phyloP scores from a whole-genome alignment of 2,329 filamentous ascomycete species.

The Pyrenophora graminea region DNA sequence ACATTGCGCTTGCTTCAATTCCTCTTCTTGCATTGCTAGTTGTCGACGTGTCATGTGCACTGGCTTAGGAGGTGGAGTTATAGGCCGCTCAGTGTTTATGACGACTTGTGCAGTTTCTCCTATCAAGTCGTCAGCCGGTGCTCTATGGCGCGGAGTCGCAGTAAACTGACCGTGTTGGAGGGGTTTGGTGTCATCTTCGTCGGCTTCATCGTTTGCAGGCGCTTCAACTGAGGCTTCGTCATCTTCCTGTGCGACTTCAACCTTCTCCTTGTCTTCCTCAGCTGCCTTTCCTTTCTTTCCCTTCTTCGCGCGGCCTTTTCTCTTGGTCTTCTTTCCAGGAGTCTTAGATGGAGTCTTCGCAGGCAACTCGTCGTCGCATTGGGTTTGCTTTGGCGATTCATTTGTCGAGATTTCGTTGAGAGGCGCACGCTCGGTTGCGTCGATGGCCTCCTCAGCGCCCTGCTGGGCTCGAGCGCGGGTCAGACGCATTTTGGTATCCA shows the following conservation, averaged over 20 bases:
- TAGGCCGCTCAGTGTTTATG: constrained; percentile 27
- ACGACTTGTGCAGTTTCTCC: constrained; percentile 28
- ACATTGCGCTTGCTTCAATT: constrained; percentile 29
- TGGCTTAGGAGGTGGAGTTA: constrained; percentile 32
- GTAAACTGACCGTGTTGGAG: constrained; percentile 24
- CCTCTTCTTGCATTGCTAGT: constrained; percentile 41
- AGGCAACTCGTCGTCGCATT: constrained; percentile 21
- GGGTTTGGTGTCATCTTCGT: constrained; percentile 22
- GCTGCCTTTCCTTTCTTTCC: constrained; percentile 27
- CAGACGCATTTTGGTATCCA: constrained; percentile 44
- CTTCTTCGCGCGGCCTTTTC: constrained; percentile 33
- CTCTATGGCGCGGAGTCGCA: background rate
- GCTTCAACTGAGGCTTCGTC: constrained; percentile 25
- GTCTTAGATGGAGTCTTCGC: constrained; percentile 41
- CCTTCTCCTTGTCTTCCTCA: constrained; percentile 26
- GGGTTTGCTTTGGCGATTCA: constrained; percentile 23
- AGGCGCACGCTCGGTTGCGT: constrained; percentile 43
- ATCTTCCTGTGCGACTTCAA: constrained; percentile 24
- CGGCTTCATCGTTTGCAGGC: constrained; percentile 26
- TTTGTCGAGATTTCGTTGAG: constrained; percentile 50
- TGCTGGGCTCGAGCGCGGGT: constrained; percentile 52
- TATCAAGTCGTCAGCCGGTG: constrained; percentile 20
- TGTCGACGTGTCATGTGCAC: constrained; percentile 43
- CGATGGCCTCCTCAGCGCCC: constrained; percentile 44
- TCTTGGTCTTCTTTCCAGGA: constrained; percentile 35